Conservation (phyloP, 2,329 filamentous ascomycete species). For the Ascochyta koolunga region DNA sequence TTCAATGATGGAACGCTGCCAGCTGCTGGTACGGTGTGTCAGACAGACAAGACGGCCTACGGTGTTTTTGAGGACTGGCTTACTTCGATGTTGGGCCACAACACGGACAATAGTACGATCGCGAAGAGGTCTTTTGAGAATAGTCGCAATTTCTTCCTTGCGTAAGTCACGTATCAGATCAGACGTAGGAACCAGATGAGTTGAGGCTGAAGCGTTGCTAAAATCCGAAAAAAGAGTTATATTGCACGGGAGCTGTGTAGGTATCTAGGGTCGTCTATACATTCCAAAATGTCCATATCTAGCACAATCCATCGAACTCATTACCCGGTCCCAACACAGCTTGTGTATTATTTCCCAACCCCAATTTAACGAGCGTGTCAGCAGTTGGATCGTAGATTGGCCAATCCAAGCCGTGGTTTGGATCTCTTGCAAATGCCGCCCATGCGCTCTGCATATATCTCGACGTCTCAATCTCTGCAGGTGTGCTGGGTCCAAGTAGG, state of each 20-base stretch:
- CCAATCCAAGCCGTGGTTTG: slow-evolving; percentile 26
- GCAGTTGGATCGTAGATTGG: slow-evolving; percentile 21
- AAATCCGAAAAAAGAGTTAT: no score
- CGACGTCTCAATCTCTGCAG: slow-evolving; percentile 34
- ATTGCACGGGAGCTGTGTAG: neutral
- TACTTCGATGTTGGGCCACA: neutral
- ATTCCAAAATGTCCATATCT: neutral
- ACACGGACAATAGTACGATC: neutral
- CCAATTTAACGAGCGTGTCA: slow-evolving; percentile 27
- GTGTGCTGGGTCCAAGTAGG: slow-evolving; percentile 21
- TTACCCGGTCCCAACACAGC: slow-evolving; percentile 40
- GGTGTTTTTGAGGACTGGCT: slow-evolving; percentile 5
- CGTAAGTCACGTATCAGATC: neutral
- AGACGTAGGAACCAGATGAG: no score
- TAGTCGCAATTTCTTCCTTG: neutral
- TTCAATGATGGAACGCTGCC: slow-evolving; percentile 23
- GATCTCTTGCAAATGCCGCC: slow-evolving; percentile 40
- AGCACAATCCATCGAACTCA: slow-evolving; percentile 27
- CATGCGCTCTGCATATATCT: slow-evolving; percentile 41
- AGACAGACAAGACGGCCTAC: slow-evolving; percentile 16
- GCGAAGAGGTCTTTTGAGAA: neutral
- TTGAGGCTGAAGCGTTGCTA: no score
- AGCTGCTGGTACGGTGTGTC: slow-evolving; percentile 17
- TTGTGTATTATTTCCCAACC: slow-evolving; percentile 28
- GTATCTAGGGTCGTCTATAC: neutral